Base-by-base conservation (phyloP, 2,329 filamentous ascomycete genomes). In the Claviceps maximensis region DNA sequence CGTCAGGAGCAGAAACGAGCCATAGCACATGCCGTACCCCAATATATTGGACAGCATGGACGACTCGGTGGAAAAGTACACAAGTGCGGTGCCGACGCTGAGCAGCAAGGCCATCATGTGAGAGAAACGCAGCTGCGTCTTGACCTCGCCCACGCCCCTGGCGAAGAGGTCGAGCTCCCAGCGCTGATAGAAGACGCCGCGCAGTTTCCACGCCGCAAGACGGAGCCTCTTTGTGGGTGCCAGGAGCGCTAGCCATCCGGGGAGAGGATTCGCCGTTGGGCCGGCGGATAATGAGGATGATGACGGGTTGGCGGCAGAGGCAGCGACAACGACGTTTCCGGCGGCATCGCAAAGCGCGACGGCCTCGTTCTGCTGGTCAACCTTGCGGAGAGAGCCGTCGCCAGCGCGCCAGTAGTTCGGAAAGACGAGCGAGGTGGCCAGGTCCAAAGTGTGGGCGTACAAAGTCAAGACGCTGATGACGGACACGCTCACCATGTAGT, bases 21-120 rank as follows among this genome's bases (percentile, higher is more conserved):
- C 79, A 62, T 97, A 96, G 58, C 85, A 90, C 70, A 95, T 89
- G 6, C 85, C 86, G 59, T 91, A 88, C 0, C 88, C 90, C 61
- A 96, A 78, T 38, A 95, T 71, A 63, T 97, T 97, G 47, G 88
- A 91, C 40, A 96, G 69, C 60, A 80, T 58, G 0, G 67, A 63
- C 51, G 73, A 75, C 1, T 68, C 64, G 1, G 71, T 87, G 69
- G 84, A 84, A 61, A 87, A 84, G 67, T 89, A 91, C 7, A 74
- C 66, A 21, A 84, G 71, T 1, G 77, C 73, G 7, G 77, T 74
- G 17, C 71, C 65, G 10, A 84, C 61, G 1, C 81, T 77, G 49
- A 79, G 58, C 19, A 83, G 46, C 36, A 80, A 60, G 1, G 80
- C 79, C 21, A 83, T 59, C 33, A 84, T 67, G 48, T 78, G 76